A percentile compares a stretch with the other conserved stretches of the same genome.
These are phyloP conservation scores for Dipodascus albidus DNA, from an alignment of 805 yeast genomes.

Conservation along the genomic window DNA sequence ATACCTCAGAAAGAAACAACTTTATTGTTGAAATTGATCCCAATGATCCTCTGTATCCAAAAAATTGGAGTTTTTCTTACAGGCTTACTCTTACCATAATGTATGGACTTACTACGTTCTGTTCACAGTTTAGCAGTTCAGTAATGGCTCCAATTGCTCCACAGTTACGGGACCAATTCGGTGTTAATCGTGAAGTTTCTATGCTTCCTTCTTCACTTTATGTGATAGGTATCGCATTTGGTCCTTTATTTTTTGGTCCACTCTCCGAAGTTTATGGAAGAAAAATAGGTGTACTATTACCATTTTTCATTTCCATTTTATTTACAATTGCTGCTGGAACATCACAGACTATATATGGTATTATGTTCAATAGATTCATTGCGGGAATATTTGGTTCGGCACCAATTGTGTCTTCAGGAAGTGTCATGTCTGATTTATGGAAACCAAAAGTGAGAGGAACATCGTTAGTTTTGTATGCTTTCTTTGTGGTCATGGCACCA, in stretches of 20 bases:
- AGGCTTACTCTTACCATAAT: background rate
- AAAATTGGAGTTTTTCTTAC: background rate
- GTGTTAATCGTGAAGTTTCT: slow-evolving; percentile 18
- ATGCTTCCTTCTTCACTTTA: slow-evolving; percentile 47
- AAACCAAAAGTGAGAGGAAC: slow-evolving; percentile 39
- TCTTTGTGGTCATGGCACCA: slow-evolving; percentile 35
- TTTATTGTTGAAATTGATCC: background rate
- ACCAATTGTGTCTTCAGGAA: slow-evolving; percentile 49
- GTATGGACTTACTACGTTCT: background rate
- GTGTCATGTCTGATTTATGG: slow-evolving; percentile 49
- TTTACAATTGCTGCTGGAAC: slow-evolving; percentile 42
- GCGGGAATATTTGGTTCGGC: slow-evolving; percentile 54
- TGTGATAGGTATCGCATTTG: slow-evolving; percentile 56
- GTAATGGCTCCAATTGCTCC: background rate
- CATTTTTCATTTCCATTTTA: slow-evolving; percentile 29
- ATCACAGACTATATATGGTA: slow-evolving; percentile 37
- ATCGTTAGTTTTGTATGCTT: slow-evolving; percentile 40
- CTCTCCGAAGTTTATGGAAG: slow-evolving; percentile 42
- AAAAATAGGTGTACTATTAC: slow-evolving; percentile 32
- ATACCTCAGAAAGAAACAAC: background rate
- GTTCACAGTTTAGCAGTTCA: background rate
- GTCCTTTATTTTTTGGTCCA: slow-evolving; percentile 58
- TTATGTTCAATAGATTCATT: slow-evolving; percentile 43
- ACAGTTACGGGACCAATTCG: slow-evolving; percentile 1
- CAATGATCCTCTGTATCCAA: background rate